A percentile compares a stretch with the other conserved stretches of the same genome.
Conservation (phyloP, 371 early-diverging fungal genomes). For the Fennellomyces sp. region DNA sequence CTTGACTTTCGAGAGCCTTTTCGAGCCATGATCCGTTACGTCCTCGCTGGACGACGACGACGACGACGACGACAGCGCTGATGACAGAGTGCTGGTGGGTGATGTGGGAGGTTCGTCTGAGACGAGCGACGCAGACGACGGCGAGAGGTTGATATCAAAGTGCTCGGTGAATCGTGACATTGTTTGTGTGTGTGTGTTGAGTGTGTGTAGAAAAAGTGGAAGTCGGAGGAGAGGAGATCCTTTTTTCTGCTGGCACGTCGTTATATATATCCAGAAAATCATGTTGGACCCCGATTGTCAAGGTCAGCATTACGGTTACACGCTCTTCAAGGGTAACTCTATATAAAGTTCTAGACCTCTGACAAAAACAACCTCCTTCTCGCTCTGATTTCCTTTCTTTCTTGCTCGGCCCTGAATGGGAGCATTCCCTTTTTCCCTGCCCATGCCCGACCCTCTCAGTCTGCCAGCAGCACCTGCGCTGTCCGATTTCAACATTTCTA, state of each 20-base stretch:
- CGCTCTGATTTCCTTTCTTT: too few species aligned
- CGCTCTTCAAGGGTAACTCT: slow-evolving; percentile 2
- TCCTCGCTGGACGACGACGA: background rate
- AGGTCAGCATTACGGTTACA: too few species aligned
- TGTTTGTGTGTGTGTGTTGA: background rate
- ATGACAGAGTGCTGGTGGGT: background rate
- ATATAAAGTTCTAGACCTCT: too few species aligned
- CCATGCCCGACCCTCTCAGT: too few species aligned
- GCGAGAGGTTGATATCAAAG: slow-evolving; percentile 1
- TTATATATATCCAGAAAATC: background rate
- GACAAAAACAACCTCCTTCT: background rate
- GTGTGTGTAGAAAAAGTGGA: background rate
- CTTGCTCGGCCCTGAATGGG: too few species aligned
- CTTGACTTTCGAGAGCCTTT: background rate
- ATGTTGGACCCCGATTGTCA: too few species aligned
- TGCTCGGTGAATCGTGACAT: slow-evolving; percentile 9
- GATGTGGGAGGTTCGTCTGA: background rate
- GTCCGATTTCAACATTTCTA: too few species aligned
- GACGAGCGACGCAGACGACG: background rate
- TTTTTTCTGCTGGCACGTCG: background rate
- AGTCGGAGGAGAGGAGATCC: background rate
- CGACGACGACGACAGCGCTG: background rate
- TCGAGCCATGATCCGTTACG: background rate
- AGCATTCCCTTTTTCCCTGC: too few species aligned
- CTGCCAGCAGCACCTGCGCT: too few species aligned